A percentile compares a stretch with the other conserved stretches of the same genome.
These are phyloP conservation scores for Rhynchospora pubera DNA, from an alignment of 176 grass and related monocot species.

Conservation along the genomic window DNA sequence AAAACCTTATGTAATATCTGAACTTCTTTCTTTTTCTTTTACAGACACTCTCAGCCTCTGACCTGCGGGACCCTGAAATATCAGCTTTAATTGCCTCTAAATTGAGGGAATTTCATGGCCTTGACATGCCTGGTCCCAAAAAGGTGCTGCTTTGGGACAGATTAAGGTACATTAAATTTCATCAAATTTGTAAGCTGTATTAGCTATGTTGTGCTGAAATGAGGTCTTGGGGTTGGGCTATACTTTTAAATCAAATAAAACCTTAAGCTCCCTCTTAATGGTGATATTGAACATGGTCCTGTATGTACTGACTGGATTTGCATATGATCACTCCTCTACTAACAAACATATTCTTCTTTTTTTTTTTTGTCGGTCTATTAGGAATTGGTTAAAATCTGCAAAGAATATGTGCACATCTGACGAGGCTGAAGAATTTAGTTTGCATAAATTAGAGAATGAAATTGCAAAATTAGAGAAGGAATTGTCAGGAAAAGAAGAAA, in stretches of 20 bases:
- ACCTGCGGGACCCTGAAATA: slow-evolving; percentile 73
- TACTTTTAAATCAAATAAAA: background rate
- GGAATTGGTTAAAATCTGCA: slow-evolving; percentile 60
- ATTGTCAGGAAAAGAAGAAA: slow-evolving; percentile 33
- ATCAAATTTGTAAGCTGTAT: background rate
- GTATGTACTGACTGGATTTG: slow-evolving; percentile 14
- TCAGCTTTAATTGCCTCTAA: slow-evolving; percentile 78
- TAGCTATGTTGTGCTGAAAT: background rate
- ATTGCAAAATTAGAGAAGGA: slow-evolving; percentile 50
- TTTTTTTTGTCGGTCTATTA: slow-evolving; percentile 22
- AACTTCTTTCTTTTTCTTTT: slow-evolving; percentile 11
- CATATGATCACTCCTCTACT: background rate
- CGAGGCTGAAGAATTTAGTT: slow-evolving; percentile 45
- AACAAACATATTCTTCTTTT: background rate
- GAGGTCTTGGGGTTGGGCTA: background rate
- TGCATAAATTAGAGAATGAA: slow-evolving; percentile 59
- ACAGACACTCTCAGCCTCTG: slow-evolving; percentile 74
- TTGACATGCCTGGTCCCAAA: slow-evolving; percentile 86
- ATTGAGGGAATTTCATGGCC: slow-evolving; percentile 84
- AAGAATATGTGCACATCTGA: slow-evolving; percentile 45
- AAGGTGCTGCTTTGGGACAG: slow-evolving; percentile 68
- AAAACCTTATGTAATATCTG: background rate
- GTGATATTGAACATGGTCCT: background rate
- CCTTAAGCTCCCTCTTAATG: background rate
- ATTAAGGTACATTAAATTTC: slow-evolving; percentile 51